Evolutionary conservation across 139 green algal genomes (phyloP), one percentile per base, ranked within the genome.

Genomic region (Ulvella scutata): DNA sequence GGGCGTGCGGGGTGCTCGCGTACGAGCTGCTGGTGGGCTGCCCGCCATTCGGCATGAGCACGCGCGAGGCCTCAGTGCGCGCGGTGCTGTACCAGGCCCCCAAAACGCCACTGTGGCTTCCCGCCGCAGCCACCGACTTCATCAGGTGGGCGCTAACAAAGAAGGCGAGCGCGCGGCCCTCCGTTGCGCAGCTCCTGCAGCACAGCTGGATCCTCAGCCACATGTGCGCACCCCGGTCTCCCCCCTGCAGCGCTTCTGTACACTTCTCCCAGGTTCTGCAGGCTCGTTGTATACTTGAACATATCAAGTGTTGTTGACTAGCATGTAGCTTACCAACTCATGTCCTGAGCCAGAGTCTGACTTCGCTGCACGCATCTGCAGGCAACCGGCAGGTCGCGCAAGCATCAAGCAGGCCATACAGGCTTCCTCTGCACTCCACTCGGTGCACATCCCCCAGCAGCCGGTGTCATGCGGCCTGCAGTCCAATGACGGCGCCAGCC

Each of bases 21-120:
- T 87, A 87, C 74, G 82, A 89, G 77, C 72, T 87, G 36, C 78
- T 85, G 29, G 72, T 78, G 43, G 82, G 82, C n/a, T 60, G 36
- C 37, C 79, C 82, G 34, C 82, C 82, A 6, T 87, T 84, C 74
- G 51, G 51, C 51, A 67, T 67, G 51, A 67, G 51, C 51, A 67
- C 51, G 17, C 51, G 51, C 13, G 51, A 67, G 51, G 51, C 51
- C 13, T 44, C 62, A 6, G 34, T 44, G 35, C 62, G 62, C n/a
- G 34, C 62, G 10, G 36, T 74, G 10, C 62, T 74, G 23, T 74
- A 40, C 34, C 21, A 40, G 2, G 17, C 34, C 21, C 35, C 36
- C 6, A 40, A 43, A 21, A 20, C 39, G 13, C 62, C 62, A 31
- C 35, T 31, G 62, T 74, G 62, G 62, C 35, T 74, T 20, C 51